Conservation (phyloP, 306 rosid genomes). For the Pyrus pyrifolia region DNA sequence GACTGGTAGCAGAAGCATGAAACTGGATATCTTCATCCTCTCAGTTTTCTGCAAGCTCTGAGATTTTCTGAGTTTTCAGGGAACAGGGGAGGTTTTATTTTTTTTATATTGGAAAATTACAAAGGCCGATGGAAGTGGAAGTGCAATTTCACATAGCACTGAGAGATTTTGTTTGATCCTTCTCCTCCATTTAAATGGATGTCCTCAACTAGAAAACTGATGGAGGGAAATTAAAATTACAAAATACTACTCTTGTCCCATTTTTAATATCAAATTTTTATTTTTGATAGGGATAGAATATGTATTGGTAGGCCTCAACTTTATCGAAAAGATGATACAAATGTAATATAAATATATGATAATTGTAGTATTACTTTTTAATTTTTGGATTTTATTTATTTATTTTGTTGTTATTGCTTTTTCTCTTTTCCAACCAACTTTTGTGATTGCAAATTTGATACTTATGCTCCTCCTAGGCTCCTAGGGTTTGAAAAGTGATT, state of each 20-base stretch:
- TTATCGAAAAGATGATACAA: rapidly evolving
- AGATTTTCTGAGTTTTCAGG: slow-evolving; percentile 8
- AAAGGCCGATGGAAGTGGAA: neutral
- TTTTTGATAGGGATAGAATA: rapidly evolving
- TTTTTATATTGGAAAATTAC: neutral
- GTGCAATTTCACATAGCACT: slow-evolving; percentile 1
- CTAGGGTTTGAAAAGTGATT: neutral
- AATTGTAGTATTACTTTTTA: rapidly evolving
- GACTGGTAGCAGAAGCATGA: slow-evolving; percentile 29
- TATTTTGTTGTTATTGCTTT: neutral
- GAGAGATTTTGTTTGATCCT: slow-evolving; percentile 7
- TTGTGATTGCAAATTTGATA: neutral
- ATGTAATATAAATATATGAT: too few species aligned
- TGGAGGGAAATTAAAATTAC: slow-evolving; percentile 2
- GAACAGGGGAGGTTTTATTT: neutral
- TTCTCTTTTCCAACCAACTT: neutral
- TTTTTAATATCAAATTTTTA: too few species aligned
- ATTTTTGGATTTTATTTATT: neutral
- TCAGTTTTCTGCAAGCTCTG: neutral
- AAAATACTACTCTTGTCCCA: neutral
- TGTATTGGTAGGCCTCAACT: rapidly evolving
- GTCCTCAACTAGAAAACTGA: neutral
- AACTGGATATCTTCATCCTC: slow-evolving; percentile 14
- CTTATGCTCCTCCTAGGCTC: neutral
- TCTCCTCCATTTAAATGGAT: neutral